Evolutionary conservation across 73 alveolate genomes (phyloP), one percentile per base, ranked within the genome.

Genomic region (Blepharisma japonicum): DNA sequence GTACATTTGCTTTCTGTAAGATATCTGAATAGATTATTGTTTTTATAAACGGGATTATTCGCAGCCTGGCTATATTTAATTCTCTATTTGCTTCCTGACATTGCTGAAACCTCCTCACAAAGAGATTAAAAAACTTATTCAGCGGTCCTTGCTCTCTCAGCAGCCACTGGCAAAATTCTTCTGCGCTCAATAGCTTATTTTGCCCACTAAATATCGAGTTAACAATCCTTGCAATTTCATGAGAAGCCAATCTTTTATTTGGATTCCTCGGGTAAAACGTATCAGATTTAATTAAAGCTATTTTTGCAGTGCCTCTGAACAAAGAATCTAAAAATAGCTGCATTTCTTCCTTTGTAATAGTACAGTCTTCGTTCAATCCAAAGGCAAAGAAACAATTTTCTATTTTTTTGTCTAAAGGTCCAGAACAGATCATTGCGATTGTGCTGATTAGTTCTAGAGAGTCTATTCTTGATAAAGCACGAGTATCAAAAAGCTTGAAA

Each of bases 401-500:
- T 2, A 70, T 18, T 47, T 70, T 70, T n/a, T 70, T 47, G 11
- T 38, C 25, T 38, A 70, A 6, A 45, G 71, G 11, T 39, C 68
- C 56, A n/a, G 56, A 70, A 45, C 47, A 45, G 1, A 25, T 47
- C 71, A 70, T 38, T 7, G 80, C 80, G 32, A 70, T 7, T 9
- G 32, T 9, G n/a, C 25, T 14, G 25, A 70, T n/a, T 14, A 70
- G 68, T 45, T 70, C 80, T 20, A 70, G 25, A 9, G 45, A 7
- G 2, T 70, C 80, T 11, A 70, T 70, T 70, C 80, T 70, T 18
- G 46, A 11, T 47, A 70, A n/a, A 14, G 71, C 80, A 0, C 80
- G 56, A 25, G 80, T 45, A 45, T 70, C 80, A 45, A 70, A 70
- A 11, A 70, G 80, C 20, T 70, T 70, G 42, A 70, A 70, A 45